Evolutionary conservation across 192 early-diverging fungal genomes (phyloP).

Genomic region (Coemansia sp.): DNA sequence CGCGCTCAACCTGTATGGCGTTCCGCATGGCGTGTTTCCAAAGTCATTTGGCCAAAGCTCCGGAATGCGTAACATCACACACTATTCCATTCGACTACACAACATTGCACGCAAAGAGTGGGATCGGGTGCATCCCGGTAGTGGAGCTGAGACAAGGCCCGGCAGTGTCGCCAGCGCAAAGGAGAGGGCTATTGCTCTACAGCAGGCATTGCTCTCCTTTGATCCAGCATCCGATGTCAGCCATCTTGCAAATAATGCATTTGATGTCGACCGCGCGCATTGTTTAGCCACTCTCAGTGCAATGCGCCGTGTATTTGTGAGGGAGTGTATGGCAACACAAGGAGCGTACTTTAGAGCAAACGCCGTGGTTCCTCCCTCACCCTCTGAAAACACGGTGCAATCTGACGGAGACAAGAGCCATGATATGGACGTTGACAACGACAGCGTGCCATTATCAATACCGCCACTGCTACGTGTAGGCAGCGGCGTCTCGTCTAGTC

Average conservation of each 20-base stretch:
- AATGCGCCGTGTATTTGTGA: slow-evolving; percentile 59
- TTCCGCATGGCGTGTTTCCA: slow-evolving; percentile 47
- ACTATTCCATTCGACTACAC: slow-evolving; percentile 35
- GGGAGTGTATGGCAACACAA: slow-evolving; percentile 49
- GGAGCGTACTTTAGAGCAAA: slow-evolving; percentile 43
- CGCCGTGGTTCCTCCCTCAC: slow-evolving; percentile 34
- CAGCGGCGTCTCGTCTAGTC: slow-evolving; percentile 10
- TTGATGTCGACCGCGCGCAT: slow-evolving; percentile 64
- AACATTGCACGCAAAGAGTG: slow-evolving; percentile 41
- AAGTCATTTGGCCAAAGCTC: slow-evolving; percentile 47
- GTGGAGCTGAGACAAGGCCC: neutral
- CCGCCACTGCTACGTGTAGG: neutral
- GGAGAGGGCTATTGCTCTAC: slow-evolving; percentile 27
- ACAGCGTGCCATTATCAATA: neutral
- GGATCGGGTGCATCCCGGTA: slow-evolving; percentile 46
- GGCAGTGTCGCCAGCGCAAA: neutral
- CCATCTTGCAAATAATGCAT: slow-evolving; percentile 58
- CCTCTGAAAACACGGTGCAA: neutral
- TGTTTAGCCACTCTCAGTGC: slow-evolving; percentile 57
- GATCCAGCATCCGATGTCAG: slow-evolving; percentile 43
- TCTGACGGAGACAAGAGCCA: slow-evolving; percentile 3
- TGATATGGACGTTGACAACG: slow-evolving; percentile 18
- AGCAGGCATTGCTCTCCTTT: slow-evolving; percentile 22
- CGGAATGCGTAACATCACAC: slow-evolving; percentile 41
- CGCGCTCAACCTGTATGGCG: slow-evolving; percentile 48